Conservation (phyloP, 2,329 filamentous ascomycete species). For the Intubia oerlemansii region DNA sequence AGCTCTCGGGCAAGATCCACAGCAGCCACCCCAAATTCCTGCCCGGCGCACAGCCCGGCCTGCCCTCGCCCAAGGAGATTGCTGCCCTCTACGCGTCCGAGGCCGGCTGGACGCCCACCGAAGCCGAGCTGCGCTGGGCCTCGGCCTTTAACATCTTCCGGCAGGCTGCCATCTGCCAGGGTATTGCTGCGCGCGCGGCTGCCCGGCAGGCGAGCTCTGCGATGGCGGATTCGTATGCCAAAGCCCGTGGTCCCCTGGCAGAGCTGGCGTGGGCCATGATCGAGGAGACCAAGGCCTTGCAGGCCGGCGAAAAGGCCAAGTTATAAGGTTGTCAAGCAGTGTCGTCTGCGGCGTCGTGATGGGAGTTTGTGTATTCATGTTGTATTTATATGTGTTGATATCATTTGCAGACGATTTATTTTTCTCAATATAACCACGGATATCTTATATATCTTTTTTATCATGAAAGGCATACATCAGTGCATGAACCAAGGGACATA, state of each 20-base stretch:
- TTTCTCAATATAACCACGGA: too few relatives aligned
- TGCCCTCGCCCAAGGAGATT: constrained; percentile 14
- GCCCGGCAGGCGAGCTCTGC: constrained; percentile 74
- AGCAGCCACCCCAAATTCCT: constrained; percentile 30
- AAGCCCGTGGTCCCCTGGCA: constrained; percentile 48
- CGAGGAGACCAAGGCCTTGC: constrained; percentile 15
- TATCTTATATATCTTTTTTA: too few relatives aligned
- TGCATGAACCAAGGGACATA: too few relatives aligned
- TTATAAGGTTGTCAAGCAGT: too few relatives aligned
- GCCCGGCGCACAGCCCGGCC: constrained; percentile 40
- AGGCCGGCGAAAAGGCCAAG: constrained; percentile 4
- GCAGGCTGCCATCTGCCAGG: constrained; percentile 48
- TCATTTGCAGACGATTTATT: background rate
- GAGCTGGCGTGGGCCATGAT: constrained; percentile 62
- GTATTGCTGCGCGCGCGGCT: constrained; percentile 78
- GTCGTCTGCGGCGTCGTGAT: too few relatives aligned
- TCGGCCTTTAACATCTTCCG: constrained; percentile 41
- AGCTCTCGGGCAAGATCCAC: constrained; percentile 10
- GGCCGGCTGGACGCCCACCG: constrained; percentile 27
- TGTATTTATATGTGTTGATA: background rate
- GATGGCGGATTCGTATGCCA: constrained; percentile 52
- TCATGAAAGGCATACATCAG: too few relatives aligned
- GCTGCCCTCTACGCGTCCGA: constrained; percentile 21
- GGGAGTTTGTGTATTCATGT: background rate
- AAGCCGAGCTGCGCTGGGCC: constrained; percentile 35